A percentile compares a stretch with the other conserved stretches of the same genome.
Conservation (phyloP, 306 rosid species). For the Dicorynia guianensis region DNA sequence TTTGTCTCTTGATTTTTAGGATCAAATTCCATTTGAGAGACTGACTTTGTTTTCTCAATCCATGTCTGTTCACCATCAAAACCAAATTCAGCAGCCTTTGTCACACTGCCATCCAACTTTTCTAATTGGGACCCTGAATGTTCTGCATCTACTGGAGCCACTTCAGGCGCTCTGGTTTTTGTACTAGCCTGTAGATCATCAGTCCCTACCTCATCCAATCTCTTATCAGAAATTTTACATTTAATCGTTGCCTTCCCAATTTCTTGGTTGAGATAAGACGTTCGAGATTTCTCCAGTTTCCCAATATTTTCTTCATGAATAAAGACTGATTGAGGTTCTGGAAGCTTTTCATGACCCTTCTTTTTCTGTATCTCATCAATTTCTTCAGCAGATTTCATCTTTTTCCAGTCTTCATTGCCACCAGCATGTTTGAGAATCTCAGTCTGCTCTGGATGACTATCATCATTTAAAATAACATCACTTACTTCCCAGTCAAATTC, state of each 20-base stretch:
- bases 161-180: conserved; percentile 34
- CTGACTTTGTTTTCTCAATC: conserved; percentile 33
- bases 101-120: conserved; percentile 39
- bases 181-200: conserved; percentile 40
- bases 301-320: conserved; percentile 44
- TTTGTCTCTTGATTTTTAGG: conserved; percentile 46
- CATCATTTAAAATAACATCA: conserved; percentile 42
- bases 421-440: conserved; percentile 42
- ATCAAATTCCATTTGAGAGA: conserved; percentile 36
- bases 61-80: conserved; percentile 29
- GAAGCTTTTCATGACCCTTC: conserved; percentile 40
- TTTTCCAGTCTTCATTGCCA: conserved; percentile 43
- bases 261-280: conserved; percentile 45
- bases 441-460: conserved; percentile 36
- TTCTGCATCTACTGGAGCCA: conserved; percentile 21
- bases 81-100: conserved; percentile 44
- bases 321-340: conserved; percentile 40
- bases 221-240: conserved; percentile 41
- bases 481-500: conserved; percentile 46
- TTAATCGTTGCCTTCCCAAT: conserved; percentile 38
- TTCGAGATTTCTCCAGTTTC: conserved; percentile 44
- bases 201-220: conserved; percentile 41
- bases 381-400: conserved; percentile 38
- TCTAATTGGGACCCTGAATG: conserved; percentile 5
- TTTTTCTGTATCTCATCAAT: conserved; percentile 40